Evolutionary conservation across 441 rosid species (phyloP).

Genomic region (Oxalis stricta): DNA sequence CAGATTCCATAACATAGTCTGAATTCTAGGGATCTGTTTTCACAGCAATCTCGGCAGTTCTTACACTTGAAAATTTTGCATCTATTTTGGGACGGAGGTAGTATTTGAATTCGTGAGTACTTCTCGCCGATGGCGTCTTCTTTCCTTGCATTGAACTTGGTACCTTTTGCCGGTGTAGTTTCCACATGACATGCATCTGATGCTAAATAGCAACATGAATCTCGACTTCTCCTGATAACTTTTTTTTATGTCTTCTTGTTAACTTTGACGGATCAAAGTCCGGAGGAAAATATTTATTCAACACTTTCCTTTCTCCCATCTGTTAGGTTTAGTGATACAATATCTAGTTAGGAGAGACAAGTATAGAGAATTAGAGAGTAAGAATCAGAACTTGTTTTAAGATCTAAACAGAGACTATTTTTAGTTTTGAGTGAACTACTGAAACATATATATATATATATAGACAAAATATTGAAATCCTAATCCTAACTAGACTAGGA

Average conservation of each 20-base stretch:
- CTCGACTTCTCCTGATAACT: slow-evolving; percentile 74
- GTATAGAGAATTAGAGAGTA: too few relatives aligned
- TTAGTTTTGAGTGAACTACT: too few relatives aligned
- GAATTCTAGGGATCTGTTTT: slow-evolving; percentile 83
- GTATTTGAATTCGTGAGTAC: slow-evolving; percentile 70
- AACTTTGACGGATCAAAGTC: slow-evolving; percentile 81
- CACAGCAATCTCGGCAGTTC: slow-evolving; percentile 64
- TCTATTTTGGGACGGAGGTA: slow-evolving; percentile 56
- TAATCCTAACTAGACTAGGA: too few relatives aligned
- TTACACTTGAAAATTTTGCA: slow-evolving; percentile 77
- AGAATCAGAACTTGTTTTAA: too few relatives aligned
- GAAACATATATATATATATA: too few relatives aligned
- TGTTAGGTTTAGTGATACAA: too few relatives aligned
- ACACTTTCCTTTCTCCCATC: slow-evolving; percentile 92
- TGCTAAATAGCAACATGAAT: slow-evolving; percentile 76
- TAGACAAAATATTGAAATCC: too few relatives aligned
- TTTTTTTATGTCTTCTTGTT: slow-evolving; percentile 55
- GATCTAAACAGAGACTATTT: too few relatives aligned
- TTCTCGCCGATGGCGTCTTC: slow-evolving; percentile 68
- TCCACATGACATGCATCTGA: slow-evolving; percentile 74
- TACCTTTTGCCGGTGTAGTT: slow-evolving; percentile 67
- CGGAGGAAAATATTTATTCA: slow-evolving; percentile 82
- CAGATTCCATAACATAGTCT: slow-evolving; percentile 67
- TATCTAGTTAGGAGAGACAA: too few relatives aligned
- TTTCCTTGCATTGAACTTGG: slow-evolving; percentile 63